phyloP scores from a whole-genome alignment of 1,284 basidiomycete species.

The Peniophora sp. region DNA sequence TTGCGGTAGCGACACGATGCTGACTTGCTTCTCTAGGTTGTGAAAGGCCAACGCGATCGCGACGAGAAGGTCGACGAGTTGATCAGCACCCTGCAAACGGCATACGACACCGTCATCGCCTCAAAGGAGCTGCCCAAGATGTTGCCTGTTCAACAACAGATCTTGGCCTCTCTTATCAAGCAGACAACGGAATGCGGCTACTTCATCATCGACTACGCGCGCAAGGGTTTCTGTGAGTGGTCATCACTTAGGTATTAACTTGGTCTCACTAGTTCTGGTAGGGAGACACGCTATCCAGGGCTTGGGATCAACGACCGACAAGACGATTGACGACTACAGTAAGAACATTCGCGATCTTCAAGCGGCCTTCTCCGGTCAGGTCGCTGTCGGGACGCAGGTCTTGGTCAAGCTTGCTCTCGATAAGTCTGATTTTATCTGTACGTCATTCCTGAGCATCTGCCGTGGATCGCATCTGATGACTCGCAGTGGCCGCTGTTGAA shows the following conservation, averaged over 20 bases:
- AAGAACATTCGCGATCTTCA: neutral
- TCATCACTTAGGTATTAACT: neutral
- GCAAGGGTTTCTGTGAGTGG: conserved; percentile 1
- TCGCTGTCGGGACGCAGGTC: neutral
- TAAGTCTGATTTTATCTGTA: neutral
- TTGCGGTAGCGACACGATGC: too few species aligned
- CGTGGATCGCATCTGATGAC: too few species aligned
- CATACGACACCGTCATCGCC: neutral
- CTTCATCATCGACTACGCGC: conserved; percentile 3
- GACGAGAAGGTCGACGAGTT: neutral
- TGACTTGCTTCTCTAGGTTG: too few species aligned
- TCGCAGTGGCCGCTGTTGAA: too few species aligned
- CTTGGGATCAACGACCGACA: neutral
- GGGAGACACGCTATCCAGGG: neutral
- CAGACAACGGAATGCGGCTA: conserved; percentile 3
- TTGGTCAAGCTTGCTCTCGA: neutral
- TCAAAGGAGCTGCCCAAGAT: neutral
- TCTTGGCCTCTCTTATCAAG: neutral
- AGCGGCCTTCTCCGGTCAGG: neutral
- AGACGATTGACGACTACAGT: neutral
- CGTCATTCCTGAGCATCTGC: neutral
- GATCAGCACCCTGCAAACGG: neutral
- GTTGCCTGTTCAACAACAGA: neutral
- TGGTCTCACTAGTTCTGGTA: neutral
- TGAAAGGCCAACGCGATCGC: neutral